Conservation (phyloP, 1,284 basidiomycete genomes). For the Ganoderma sinense region DNA sequence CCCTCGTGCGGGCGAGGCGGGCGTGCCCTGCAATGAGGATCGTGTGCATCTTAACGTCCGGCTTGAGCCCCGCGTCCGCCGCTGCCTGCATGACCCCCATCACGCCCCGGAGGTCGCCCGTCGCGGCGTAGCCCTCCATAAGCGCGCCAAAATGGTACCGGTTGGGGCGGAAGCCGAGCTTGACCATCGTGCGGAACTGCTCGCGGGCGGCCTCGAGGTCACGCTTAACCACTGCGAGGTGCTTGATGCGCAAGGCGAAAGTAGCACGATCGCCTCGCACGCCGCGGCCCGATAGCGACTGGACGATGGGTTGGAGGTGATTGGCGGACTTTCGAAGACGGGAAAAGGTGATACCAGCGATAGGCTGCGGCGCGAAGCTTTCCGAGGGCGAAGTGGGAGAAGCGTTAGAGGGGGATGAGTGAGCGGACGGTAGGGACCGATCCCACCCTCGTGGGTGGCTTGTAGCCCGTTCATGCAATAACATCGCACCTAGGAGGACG, state of each 20-base stretch:
- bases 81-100: slow-evolving; percentile 60
- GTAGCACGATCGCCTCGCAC: slow-evolving; percentile 63
- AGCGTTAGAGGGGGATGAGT: slow-evolving; percentile 36
- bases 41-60: slow-evolving; percentile 74
- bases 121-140: slow-evolving; percentile 68
- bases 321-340: slow-evolving; percentile 42
- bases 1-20: slow-evolving; percentile 58
- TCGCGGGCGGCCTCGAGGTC: slow-evolving; percentile 59
- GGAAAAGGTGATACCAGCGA: slow-evolving; percentile 52
- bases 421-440: slow-evolving; percentile 20
- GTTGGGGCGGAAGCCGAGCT: slow-evolving; percentile 71
- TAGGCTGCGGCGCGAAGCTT: slow-evolving; percentile 39
- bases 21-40: slow-evolving; percentile 74
- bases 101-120: slow-evolving; percentile 62
- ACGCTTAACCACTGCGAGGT: slow-evolving; percentile 59
- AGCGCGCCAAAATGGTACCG: slow-evolving; percentile 73
- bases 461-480: slow-evolving; percentile 53
- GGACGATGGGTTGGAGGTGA: slow-evolving; percentile 52
- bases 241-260: slow-evolving; percentile 65
- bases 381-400: slow-evolving; percentile 8
- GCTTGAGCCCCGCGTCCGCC: slow-evolving; percentile 53
- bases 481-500: slow-evolving; percentile 53
- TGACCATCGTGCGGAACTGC: slow-evolving; percentile 63
- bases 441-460: slow-evolving; percentile 57
- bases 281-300: slow-evolving; percentile 53